phyloP scores from a whole-genome alignment of 768 basidiomycete species.

The Hydnomerulius pinastri region DNA sequence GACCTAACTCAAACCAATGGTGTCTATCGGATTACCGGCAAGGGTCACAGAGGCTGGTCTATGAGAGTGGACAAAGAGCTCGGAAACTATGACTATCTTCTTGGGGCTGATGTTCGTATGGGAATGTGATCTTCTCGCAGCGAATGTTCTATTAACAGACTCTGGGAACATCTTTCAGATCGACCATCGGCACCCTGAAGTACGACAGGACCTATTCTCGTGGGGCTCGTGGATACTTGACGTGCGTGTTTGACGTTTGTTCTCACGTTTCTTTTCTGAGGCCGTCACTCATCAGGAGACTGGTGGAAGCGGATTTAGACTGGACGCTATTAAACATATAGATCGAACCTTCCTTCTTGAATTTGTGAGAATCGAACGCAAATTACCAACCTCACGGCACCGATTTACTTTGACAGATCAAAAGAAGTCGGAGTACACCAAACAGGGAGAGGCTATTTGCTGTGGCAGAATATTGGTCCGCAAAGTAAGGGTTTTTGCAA shows the following conservation, averaged over 20 bases:
- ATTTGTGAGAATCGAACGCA: slow-evolving; percentile 53
- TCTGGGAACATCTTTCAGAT: slow-evolving; percentile 48
- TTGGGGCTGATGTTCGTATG: slow-evolving; percentile 65
- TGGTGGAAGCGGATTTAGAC: slow-evolving; percentile 71
- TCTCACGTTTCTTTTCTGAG: slow-evolving; percentile 1
- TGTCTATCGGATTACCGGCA: slow-evolving; percentile 73
- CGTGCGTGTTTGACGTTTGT: slow-evolving; percentile 27
- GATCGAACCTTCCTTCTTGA: slow-evolving; percentile 67
- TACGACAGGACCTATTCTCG: slow-evolving; percentile 66
- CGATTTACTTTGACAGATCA: slow-evolving; percentile 42
- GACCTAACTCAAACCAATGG: slow-evolving; percentile 58
- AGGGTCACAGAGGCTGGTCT: slow-evolving; percentile 80
- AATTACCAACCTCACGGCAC: not conserved
- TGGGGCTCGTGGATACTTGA: slow-evolving; percentile 84
- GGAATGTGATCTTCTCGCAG: not conserved
- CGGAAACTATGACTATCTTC: slow-evolving; percentile 87
- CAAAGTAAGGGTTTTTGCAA: slow-evolving; percentile 46
- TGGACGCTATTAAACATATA: slow-evolving; percentile 92
- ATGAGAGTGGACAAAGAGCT: slow-evolving; percentile 75
- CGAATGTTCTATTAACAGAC: slow-evolving; percentile 4
- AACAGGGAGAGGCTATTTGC: slow-evolving; percentile 58
- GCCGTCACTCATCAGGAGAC: slow-evolving; percentile 51
- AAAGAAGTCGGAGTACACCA: slow-evolving; percentile 46
- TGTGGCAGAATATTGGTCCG: slow-evolving; percentile 84
- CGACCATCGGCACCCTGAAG: slow-evolving; percentile 81